Evolutionary conservation across 2,329 filamentous ascomycete genomes (phyloP), one percentile per base, ranked within the genome.

Genomic region (Chaetomium sp.): DNA sequence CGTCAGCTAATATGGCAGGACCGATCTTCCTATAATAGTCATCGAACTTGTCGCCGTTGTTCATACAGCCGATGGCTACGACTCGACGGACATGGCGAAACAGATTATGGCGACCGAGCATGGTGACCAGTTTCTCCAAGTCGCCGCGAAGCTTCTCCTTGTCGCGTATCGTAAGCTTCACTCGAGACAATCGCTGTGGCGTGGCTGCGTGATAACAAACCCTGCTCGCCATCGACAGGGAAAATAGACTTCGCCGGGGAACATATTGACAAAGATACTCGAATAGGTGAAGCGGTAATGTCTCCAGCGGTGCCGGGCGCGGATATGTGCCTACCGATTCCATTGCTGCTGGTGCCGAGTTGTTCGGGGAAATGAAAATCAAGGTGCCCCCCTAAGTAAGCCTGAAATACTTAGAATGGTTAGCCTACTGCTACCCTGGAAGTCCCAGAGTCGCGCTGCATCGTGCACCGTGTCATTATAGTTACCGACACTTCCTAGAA

Each of bases 171-270:
- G 4, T 42, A 27, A 63, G 7, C 7, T 12, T 38, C 4, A 63
- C 1, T 2, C 25, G 31, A 9, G 49, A 23, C 35, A 63, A 55
- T 6, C 61, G 35, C 13, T 31, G 47, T 38, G n/a, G 51, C 33
- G 35, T 27, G 8, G 57, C n/a, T 19, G 62, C 62, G 13, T 56
- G 25, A n/a, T 27, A 35, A n/a, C 62, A 64, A 29, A 64, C 25
- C 1, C 19, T 38, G 57, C 51, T 64, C 25, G 57, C 31, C 21
- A 56, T 31, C 8, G 62, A 64, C 25, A 64, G 27, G 8, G 35
- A 27, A 5, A 16, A 42, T 21, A 64, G 29, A n/a, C 57, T 55
- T 42, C 50, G 35, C 25, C 23, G 13, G 7, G 51, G 16, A 21
- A 60, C 21, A 31, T 50, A 56, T 4, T 19, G 4, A 29, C 49